Evolutionary conservation across 2,329 filamentous ascomycete genomes (phyloP), one percentile per base, ranked within the genome.

Genomic region (Parascedosporium putredinis): DNA sequence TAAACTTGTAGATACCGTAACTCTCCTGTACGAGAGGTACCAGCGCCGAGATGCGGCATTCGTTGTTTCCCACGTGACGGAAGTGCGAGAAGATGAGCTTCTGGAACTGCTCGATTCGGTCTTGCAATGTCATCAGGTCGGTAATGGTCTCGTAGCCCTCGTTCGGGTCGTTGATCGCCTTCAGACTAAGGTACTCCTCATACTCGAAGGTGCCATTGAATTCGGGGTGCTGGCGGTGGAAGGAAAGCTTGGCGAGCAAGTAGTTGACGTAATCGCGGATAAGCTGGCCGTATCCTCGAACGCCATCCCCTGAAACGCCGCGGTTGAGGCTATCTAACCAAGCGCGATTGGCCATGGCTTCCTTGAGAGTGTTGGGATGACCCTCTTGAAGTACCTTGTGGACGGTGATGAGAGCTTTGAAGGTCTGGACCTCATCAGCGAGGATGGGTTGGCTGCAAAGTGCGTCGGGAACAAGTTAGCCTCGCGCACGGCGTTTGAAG

Each of bases 131-230:
- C 90, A 97, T 96, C 50, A 98, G 78, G 67, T 98, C 93, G 57
- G 84, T 87, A 59, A 98, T 97, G 22, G 91, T 96, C 73, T 98
- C 93, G 64, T 84, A 91, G 63, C 93, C 93, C 71, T 98, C 93
- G 62, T 98, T 97, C 3, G 93, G 93, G 66, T 98, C 93, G 66
- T 97, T 96, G 71, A 95, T 97, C 24, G 89, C 88, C 72, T 95
- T 97, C 64, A 98, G 74, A 63, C 89, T 95, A 65, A 97, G 90
- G 66, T 98, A 98, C 65, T 98, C 93, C 71, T 97, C 91, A 63
- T 98, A 98, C 65, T 98, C 93, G 62, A 98, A 98, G 1, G 91
- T 89, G 53, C 91, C 93, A 67, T 98, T 98, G 74, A 98, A 98
- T 66, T 97, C 91, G 16, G 89, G 88, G 64, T 98, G 93, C 57